Conservation (phyloP, 2,329 filamentous ascomycete species). For the Onygenales sp. region DNA sequence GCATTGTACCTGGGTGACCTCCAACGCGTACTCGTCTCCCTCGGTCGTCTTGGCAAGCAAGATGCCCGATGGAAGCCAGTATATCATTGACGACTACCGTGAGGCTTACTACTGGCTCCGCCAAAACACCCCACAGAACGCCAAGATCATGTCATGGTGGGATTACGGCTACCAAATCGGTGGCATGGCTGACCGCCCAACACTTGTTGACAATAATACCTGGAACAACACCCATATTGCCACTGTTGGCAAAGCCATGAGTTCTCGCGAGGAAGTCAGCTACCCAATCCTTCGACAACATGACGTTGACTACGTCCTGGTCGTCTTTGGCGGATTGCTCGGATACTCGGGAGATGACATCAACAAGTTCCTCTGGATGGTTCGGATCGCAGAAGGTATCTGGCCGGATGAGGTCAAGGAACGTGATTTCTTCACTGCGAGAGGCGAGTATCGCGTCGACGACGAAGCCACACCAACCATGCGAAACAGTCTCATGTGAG, state of each 20-base stretch:
- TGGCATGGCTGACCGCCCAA: slow-evolving; percentile 96
- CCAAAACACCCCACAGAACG: slow-evolving; percentile 88
- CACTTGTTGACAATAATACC: slow-evolving; percentile 97
- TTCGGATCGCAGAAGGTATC: slow-evolving; percentile 95
- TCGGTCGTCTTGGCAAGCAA: slow-evolving; percentile 91
- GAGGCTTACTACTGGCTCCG: slow-evolving; percentile 99
- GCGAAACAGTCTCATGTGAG: slow-evolving; percentile 98
- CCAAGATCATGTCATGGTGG: slow-evolving; percentile 99
- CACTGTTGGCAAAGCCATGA: slow-evolving; percentile 98
- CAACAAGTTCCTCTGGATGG: slow-evolving; percentile 99
- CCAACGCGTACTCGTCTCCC: slow-evolving; percentile 95
- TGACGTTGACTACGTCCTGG: slow-evolving; percentile 96
- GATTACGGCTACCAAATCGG: slow-evolving; percentile 99
- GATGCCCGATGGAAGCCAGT: slow-evolving; percentile 87
- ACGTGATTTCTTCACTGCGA: slow-evolving; percentile 85
- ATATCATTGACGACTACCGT: slow-evolving; percentile 98
- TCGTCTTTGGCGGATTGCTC: slow-evolving; percentile 90
- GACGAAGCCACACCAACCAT: slow-evolving; percentile 89
- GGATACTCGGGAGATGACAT: slow-evolving; percentile 98
- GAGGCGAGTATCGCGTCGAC: slow-evolving; percentile 92
- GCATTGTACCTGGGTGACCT: slow-evolving; percentile 99
- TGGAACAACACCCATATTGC: slow-evolving; percentile 99
- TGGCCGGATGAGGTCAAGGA: slow-evolving; percentile 99
- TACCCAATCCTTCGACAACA: slow-evolving; percentile 98
- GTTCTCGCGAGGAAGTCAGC: slow-evolving; percentile 91